phyloP scores from a whole-genome alignment of 2,329 filamentous ascomycete genomes.

The Fusarium globosum region DNA sequence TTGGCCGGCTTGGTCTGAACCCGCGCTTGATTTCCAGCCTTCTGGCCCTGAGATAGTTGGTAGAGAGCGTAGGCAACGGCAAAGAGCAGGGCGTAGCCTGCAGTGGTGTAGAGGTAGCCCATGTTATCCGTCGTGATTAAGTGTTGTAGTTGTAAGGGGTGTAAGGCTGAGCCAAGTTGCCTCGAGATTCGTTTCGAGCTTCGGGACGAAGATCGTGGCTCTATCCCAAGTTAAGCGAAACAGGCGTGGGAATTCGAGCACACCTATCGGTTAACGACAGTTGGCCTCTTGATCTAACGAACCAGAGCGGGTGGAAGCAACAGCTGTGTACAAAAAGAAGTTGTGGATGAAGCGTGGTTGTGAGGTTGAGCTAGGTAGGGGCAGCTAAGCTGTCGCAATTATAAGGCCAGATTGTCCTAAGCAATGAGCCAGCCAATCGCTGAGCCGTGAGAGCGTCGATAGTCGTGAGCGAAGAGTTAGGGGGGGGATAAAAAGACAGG shows the following conservation, averaged over 20 bases:
- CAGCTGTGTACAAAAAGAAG: constrained; percentile 12
- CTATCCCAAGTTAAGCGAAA: constrained; percentile 6
- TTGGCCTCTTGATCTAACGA: constrained; percentile 8
- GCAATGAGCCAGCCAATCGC: constrained; percentile 32
- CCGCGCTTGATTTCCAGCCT: constrained; percentile 47
- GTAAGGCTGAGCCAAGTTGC: constrained; percentile 14
- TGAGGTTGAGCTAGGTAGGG: constrained; percentile 23
- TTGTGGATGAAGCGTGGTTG: constrained; percentile 18
- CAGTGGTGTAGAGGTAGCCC: constrained; percentile 52
- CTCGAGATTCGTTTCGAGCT: constrained; percentile 27
- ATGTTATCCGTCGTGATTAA: constrained; percentile 50
- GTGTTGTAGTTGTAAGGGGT: constrained; percentile 16
- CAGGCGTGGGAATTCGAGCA: constrained; percentile 10
- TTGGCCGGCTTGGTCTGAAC: constrained; percentile 47
- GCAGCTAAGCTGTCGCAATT: constrained; percentile 40
- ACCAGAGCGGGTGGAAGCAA: constrained; percentile 5
- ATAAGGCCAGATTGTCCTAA: constrained; percentile 51
- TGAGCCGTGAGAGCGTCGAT: constrained; percentile 28
- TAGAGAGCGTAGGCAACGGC: constrained; percentile 52
- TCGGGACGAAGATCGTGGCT: constrained; percentile 17
- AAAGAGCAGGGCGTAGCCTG: constrained; percentile 52
- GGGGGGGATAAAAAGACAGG: neutral
- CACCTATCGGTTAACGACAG: neutral
- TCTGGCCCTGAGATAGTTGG: constrained; percentile 48
- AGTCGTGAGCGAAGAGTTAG: constrained; percentile 2